These are phyloP conservation scores for Yarrowia deformans DNA, from an alignment of 805 yeast genomes.

Conservation along the genomic window DNA sequence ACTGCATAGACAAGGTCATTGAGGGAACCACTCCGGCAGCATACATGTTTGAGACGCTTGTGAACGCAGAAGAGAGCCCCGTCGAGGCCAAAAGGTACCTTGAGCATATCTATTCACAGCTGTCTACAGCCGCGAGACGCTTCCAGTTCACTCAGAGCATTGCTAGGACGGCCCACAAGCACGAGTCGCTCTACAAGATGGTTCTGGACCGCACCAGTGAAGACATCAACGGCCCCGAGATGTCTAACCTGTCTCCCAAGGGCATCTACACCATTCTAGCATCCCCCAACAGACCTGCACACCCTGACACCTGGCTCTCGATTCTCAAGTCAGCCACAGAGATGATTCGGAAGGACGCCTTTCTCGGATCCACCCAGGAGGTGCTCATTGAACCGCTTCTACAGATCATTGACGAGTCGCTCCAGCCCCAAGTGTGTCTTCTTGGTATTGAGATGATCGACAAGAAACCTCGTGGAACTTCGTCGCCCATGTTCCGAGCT, in stretches of 20 bases:
- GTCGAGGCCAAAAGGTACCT: background rate
- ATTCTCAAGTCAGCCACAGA: conserved; percentile 3
- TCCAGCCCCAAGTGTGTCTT: conserved; percentile 11
- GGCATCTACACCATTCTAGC: conserved; percentile 27
- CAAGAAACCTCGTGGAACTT: conserved; percentile 2
- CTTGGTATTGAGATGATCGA: conserved; percentile 14
- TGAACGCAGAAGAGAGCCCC: background rate
- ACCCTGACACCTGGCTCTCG: conserved; percentile 4
- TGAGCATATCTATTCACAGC: background rate
- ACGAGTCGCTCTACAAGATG: conserved; percentile 4
- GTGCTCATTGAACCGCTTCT: conserved; percentile 32
- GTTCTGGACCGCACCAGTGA: conserved; percentile 4
- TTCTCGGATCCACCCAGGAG: conserved; percentile 21
- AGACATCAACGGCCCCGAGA: conserved; percentile 13
- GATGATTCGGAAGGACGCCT: conserved; percentile 16
- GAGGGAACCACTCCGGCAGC: conserved; percentile 1
- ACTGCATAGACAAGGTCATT: conserved; percentile 9
- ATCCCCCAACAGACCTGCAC: background rate
- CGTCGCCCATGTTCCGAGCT: conserved; percentile 25
- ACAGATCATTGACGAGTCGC: conserved; percentile 5
- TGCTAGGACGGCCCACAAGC: background rate
- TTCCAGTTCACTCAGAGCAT: conserved; percentile 25
- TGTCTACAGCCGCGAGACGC: conserved; percentile 3
- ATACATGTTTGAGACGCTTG: conserved; percentile 14
- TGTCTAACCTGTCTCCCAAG: conserved; percentile 1